phyloP scores from a whole-genome alignment of 2,329 filamentous ascomycete genomes.

The Zalaria sp. region DNA sequence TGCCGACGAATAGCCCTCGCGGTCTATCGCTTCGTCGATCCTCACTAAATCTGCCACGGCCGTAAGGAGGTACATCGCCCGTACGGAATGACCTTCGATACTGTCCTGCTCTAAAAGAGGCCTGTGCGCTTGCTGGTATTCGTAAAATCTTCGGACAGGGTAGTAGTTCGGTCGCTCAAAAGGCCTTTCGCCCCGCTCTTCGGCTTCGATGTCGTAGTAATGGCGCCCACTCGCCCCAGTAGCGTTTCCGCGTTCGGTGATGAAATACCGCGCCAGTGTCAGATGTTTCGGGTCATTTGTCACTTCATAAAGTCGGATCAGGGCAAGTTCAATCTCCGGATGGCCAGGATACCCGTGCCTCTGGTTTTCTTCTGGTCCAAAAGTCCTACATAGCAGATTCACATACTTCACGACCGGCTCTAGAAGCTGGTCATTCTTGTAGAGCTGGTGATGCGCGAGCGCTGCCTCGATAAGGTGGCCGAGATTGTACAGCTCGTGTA shows the following conservation, averaged over 20 bases:
- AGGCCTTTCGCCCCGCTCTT: conserved; percentile 34
- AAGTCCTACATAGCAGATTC: conserved; percentile 34
- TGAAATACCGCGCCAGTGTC: conserved; percentile 40
- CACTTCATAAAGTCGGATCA: conserved; percentile 30
- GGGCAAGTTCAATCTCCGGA: conserved; percentile 38
- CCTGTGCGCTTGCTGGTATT: conserved; percentile 43
- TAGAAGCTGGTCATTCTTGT: conserved; percentile 37
- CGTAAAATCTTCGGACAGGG: conserved; percentile 25
- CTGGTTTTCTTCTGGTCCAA: conserved; percentile 37
- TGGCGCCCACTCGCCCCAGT: conserved; percentile 33
- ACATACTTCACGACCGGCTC: conserved; percentile 42
- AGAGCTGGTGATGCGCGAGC: conserved; percentile 40
- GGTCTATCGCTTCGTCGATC: conserved; percentile 15
- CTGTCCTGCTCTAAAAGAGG: conserved; percentile 40
- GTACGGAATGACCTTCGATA: conserved; percentile 45
- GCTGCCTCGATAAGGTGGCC: conserved; percentile 50
- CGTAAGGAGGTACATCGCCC: conserved; percentile 47
- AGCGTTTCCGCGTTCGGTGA: conserved; percentile 43
- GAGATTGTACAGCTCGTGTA: conserved; percentile 50
- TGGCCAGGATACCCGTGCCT: conserved; percentile 48
- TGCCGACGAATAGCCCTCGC: conserved; percentile 18
- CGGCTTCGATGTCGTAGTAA: conserved; percentile 42
- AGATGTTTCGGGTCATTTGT: conserved; percentile 26
- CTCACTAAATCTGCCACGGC: conserved; percentile 42
- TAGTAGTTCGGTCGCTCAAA: conserved; percentile 35